Conservation (phyloP, 768 basidiomycete species). For the Boletellus sp. region DNA sequence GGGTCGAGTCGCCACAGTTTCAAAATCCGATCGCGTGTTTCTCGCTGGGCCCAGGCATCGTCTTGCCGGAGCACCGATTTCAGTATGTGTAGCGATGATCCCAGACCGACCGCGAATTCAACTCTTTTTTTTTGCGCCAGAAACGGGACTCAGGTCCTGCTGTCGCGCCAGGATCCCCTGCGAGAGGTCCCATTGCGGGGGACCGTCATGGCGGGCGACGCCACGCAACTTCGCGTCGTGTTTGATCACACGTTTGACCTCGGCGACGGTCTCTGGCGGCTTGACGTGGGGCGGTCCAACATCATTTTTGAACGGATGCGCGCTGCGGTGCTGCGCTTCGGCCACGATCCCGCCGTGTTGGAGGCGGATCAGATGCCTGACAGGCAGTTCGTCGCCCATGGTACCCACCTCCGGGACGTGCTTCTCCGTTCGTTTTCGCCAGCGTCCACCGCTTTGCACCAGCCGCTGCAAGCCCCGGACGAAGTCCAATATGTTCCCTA, state of each 20-base stretch:
- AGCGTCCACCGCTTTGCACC: conserved; percentile 19
- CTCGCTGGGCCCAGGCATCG: conserved; percentile 55
- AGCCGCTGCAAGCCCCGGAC: conserved; percentile 38
- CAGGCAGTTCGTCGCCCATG: conserved; percentile 56
- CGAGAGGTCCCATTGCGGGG: conserved; percentile 52
- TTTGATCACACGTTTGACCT: conserved; percentile 51
- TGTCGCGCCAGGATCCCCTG: conserved; percentile 62
- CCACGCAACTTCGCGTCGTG: conserved; percentile 53
- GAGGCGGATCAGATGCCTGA: conserved; percentile 34
- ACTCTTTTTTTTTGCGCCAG: conserved; percentile 35
- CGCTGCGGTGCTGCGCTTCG: conserved; percentile 55
- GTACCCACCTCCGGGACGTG: conserved; percentile 70
- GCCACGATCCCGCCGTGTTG: conserved; percentile 46
- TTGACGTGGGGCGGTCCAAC: conserved; percentile 70
- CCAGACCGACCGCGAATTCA: neutral
- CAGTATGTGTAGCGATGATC: conserved; percentile 52
- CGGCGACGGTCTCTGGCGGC: conserved; percentile 49
- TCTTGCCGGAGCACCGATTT: conserved; percentile 64
- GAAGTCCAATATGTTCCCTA: conserved; percentile 37
- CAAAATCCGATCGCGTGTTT: conserved; percentile 69
- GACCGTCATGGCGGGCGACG: conserved; percentile 46
- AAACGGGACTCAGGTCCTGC: conserved; percentile 64
- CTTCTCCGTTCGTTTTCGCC: conserved; percentile 56
- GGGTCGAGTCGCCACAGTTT: conserved; percentile 61
- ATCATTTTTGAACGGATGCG: conserved; percentile 69